Percentiles rank a stretch among this genome's conserved stretches.
phyloP scores from a whole-genome alignment of 768 basidiomycete genomes.

The Termitomyces sp. region DNA sequence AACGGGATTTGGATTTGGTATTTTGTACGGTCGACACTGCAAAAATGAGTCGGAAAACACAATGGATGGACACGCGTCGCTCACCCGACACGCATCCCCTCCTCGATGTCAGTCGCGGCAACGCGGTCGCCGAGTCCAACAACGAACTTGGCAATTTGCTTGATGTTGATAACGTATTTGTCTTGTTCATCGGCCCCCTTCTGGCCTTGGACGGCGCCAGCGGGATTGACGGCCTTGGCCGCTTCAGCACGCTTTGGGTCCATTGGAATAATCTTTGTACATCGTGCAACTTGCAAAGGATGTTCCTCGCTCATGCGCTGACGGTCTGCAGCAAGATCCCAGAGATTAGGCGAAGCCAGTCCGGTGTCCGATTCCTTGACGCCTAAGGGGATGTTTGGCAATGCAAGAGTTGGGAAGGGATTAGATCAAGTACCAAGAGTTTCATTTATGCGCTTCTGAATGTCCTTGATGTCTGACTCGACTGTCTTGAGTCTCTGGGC shows the following conservation, averaged over 20 bases:
- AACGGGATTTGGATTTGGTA: constrained; percentile 99
- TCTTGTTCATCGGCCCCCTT: constrained; percentile 99
- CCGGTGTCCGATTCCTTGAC: constrained; percentile 99
- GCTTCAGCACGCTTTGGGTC: constrained; percentile 73
- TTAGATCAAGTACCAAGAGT: constrained; percentile 69
- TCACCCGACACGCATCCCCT: constrained; percentile 99
- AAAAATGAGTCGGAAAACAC: constrained; percentile 4
- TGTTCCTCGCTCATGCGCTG: constrained; percentile 91
- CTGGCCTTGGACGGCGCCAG: constrained; percentile 76
- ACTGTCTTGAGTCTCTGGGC: constrained; percentile 83
- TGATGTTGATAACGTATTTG: constrained; percentile 99
- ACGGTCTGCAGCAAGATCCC: constrained; percentile 94
- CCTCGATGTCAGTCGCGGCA: constrained; percentile 97
- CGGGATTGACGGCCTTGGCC: constrained; percentile 74
- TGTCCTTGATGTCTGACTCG: constrained; percentile 90
- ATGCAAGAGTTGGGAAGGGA: not conserved
- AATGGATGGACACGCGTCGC: constrained; percentile 23
- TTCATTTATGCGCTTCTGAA: constrained; percentile 97
- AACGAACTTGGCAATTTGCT: constrained; percentile 99
- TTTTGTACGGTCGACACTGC: constrained; percentile 90
- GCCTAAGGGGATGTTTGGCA: constrained; percentile 37
- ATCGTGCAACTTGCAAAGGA: constrained; percentile 93
- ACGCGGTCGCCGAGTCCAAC: constrained; percentile 96
- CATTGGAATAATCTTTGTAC: constrained; percentile 95
- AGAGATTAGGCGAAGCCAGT: constrained; percentile 92